Evolutionary conservation across 2,329 filamentous ascomycete species (phyloP).

Genomic region (Diaporthe humulicola): DNA sequence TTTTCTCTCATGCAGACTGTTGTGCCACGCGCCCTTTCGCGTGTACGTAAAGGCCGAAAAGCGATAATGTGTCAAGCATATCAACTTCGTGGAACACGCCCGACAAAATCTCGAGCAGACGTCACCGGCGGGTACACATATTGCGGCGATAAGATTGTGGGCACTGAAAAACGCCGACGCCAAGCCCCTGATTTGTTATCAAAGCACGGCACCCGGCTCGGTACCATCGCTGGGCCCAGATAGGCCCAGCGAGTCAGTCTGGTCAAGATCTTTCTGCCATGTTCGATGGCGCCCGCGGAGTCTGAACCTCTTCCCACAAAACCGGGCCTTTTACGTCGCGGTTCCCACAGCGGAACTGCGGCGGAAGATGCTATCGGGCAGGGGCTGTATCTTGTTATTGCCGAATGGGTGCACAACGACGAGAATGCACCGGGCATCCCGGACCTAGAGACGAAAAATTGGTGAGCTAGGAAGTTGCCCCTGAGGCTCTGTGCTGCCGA

Average conservation of each 20-base stretch:
- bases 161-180: not conserved
- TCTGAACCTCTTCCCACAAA: conserved; percentile 23
- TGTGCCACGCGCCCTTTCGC: not conserved
- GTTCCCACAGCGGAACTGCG: conserved; percentile 18
- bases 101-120: not conserved
- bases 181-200: not conserved
- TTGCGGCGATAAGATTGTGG: conserved; percentile 16
- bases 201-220: not conserved
- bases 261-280: conserved; percentile 10
- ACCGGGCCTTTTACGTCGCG: not conserved
- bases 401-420: not conserved
- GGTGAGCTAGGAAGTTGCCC: not conserved
- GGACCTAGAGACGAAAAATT: not conserved
- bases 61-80: not conserved
- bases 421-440: conserved; percentile 4
- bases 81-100: not conserved
- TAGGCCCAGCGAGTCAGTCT: not conserved
- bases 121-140: conserved; percentile 10
- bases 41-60: not conserved
- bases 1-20: not conserved
- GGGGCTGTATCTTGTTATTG: not conserved
- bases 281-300: not conserved
- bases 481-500: not conserved
- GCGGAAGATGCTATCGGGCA: not conserved
- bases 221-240: not conserved